phyloP scores from a whole-genome alignment of 495 filamentous ascomycete species.

The Extremus antarcticus region DNA sequence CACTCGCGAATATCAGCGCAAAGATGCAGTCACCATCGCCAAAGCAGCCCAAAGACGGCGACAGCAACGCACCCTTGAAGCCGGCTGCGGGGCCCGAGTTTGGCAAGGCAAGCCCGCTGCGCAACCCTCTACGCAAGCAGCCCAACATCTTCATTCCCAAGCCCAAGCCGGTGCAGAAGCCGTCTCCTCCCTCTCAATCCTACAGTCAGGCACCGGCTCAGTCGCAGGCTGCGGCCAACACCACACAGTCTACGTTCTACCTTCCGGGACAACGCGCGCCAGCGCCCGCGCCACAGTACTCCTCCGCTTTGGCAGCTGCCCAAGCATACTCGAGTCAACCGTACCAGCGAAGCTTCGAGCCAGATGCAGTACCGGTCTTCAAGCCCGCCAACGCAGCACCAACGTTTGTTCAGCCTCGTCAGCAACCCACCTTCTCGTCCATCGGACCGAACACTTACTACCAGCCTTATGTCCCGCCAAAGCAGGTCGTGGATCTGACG shows the following conservation, averaged over 20 bases:
- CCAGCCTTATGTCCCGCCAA: slow-evolving; percentile 16
- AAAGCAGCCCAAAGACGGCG: slow-evolving; percentile 15
- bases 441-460: slow-evolving; percentile 21
- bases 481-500: slow-evolving; percentile 20
- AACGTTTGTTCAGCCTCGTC: slow-evolving; percentile 16
- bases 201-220: slow-evolving; percentile 1
- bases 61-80: slow-evolving; percentile 11
- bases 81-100: slow-evolving; percentile 40
- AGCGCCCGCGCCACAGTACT: slow-evolving; percentile 5
- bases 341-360: slow-evolving; percentile 10
- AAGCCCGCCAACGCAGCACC: slow-evolving; percentile 24
- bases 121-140: slow-evolving; percentile 29
- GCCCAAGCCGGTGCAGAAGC: slow-evolving; percentile 13
- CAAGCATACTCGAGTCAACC: slow-evolving; percentile 1
- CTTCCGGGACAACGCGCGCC: slow-evolving; percentile 1
- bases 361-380: slow-evolving; percentile 19
- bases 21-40: slow-evolving; percentile 21
- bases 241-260: neutral
- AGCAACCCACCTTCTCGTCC: slow-evolving; percentile 26
- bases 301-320: slow-evolving; percentile 1
- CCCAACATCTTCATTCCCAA: slow-evolving; percentile 16
- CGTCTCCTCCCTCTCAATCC: slow-evolving; percentile 10
- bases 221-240: neutral
- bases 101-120: slow-evolving; percentile 44
- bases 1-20: slow-evolving; percentile 23